Evolutionary conservation across 2,329 filamentous ascomycete genomes (phyloP), one percentile per base, ranked within the genome.

Genomic region (Exophiala sp.): DNA sequence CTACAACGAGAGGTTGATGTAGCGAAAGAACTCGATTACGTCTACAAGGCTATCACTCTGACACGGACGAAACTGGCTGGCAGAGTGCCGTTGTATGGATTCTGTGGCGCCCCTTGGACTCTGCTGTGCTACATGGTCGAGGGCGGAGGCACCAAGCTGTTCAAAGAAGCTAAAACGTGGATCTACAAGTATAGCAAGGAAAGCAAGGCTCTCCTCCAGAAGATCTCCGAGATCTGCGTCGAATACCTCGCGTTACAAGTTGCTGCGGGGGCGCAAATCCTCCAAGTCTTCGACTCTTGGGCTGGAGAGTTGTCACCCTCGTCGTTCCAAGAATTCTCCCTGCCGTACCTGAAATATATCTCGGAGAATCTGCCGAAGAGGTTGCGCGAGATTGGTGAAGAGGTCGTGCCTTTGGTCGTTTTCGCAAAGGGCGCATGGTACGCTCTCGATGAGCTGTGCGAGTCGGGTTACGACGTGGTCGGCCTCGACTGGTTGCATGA

Each of bases 341-440:
- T 93, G 59, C 93, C 93, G 1, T 95, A 91, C 65, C 77, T 98
- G 46, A 79, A 79, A 37, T 82, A 90, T 65, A 97, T 98, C 60
- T 82, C 89, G 9, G 75, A 85, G 59, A 79, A 90, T 59, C 77
- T 98, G 2, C 91, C 91, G 1, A 76, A 74, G 60, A 82, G 81
- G 53, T 72, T 97, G 50, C 73, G 79, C 60, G 85, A 87, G 65
- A 76, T 94, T 64, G 82, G 83, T 0, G 71, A 91, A 45, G 86
- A 90, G 50, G 76, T 74, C 9, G 91, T 98, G 2, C 93, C 93
- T 2, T 96, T 97, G 90, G 94, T 90, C 3, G 89, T 97, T 19
- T 98, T 98, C 68, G 89, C 93, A 29, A 98, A 98, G 74, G 93
- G 93, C 9, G 91, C 93, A 9, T 97, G 93, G 87, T 93, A 95